phyloP scores from a whole-genome alignment of 345 rosid species.

The Hibiscus tridactylites region DNA sequence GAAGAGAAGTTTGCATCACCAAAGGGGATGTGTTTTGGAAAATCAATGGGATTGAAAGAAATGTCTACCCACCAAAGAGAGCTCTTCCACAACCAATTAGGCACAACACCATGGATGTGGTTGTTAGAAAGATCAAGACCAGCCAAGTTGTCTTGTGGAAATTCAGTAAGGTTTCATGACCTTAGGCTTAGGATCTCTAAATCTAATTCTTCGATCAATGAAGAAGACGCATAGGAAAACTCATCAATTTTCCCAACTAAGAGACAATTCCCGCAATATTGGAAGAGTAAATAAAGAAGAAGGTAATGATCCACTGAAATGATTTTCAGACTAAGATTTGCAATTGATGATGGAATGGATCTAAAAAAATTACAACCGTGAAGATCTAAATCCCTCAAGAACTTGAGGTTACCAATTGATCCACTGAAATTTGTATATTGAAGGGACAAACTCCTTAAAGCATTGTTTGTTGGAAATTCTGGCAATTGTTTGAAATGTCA shows the following conservation, averaged over 20 bases:
- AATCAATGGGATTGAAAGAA: neutral
- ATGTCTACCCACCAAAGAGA: neutral
- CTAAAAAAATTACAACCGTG: neutral
- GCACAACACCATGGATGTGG: neutral
- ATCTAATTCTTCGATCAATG: too few relatives aligned
- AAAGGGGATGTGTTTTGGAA: neutral
- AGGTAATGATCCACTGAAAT: neutral
- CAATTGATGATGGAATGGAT: neutral
- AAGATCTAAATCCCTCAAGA: neutral
- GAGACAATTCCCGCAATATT: neutral
- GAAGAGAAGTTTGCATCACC: neutral
- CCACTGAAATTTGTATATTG: neutral
- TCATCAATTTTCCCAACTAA: neutral
- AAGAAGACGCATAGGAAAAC: neutral
- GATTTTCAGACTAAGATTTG: neutral
- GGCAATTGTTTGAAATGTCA: neutral
- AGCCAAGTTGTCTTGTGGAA: neutral
- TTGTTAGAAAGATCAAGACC: neutral
- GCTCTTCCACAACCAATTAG: constrained; percentile 1
- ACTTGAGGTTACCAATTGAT: neutral
- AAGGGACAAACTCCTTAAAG: neutral
- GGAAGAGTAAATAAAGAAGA: constrained; percentile 9
- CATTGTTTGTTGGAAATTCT: neutral
- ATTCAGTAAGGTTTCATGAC: neutral
- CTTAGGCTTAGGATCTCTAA: accelerated